Conservation (phyloP, 495 filamentous ascomycete species). For the Daldinia vernicosa region DNA sequence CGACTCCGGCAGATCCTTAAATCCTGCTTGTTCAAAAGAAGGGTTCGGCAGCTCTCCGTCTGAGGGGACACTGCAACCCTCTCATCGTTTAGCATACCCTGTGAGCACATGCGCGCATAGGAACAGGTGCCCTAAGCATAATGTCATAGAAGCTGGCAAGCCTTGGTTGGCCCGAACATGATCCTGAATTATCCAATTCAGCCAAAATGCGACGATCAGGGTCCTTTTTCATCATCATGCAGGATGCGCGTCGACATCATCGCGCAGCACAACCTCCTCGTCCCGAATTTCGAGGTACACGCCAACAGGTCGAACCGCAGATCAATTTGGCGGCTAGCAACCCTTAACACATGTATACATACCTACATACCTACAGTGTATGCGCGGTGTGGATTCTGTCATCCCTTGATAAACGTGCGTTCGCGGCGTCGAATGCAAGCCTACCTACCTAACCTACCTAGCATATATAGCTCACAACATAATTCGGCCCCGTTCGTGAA, state of each 20-base stretch:
- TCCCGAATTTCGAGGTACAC: not conserved
- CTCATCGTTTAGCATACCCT: not conserved
- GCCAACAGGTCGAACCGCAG: not conserved
- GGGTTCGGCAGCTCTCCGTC: conserved; percentile 32
- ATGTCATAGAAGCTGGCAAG: conserved; percentile 30
- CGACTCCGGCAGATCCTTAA: conserved; percentile 16
- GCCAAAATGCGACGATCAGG: conserved; percentile 37
- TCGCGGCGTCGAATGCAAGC: not conserved
- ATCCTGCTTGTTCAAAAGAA: conserved; percentile 7
- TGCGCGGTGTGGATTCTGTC: not conserved
- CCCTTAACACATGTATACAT: not conserved
- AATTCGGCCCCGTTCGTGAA: conserved; percentile 1
- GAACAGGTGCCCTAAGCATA: conserved; percentile 7
- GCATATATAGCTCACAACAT: conserved; percentile 30
- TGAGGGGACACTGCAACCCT: conserved; percentile 7
- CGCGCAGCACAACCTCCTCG: conserved; percentile 16
- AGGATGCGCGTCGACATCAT: conserved; percentile 34
- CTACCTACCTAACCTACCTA: no score
- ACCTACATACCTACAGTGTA: not conserved
- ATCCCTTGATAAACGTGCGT: not conserved
- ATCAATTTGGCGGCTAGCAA: not conserved
- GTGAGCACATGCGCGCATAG: not conserved
- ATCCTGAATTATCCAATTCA: conserved; percentile 26
- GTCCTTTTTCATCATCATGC: conserved; percentile 33
- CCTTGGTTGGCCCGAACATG: conserved; percentile 14